Evolutionary conservation across 2,329 filamentous ascomycete genomes (phyloP).

Genomic region (Trichoderma endophyticum): DNA sequence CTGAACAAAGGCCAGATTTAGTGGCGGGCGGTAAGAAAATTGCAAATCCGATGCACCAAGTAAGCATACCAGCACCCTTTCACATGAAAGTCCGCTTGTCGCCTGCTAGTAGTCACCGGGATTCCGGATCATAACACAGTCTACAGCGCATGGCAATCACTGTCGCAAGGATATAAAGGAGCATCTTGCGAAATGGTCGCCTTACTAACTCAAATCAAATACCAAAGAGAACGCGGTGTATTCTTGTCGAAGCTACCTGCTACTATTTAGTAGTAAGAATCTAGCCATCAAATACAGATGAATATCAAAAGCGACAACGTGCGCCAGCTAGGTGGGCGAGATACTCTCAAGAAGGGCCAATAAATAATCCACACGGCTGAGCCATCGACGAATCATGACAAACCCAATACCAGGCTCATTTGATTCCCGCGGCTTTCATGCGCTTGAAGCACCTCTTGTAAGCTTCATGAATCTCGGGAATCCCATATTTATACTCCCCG

Average conservation of each 20-base stretch:
- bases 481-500: constrained; percentile 53
- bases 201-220: not conserved
- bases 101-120: not conserved
- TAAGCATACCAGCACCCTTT: not conserved
- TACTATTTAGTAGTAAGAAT: not conserved
- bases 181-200: not conserved
- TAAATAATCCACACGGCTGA: not conserved
- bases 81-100: not conserved
- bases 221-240: not conserved
- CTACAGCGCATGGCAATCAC: not conserved
- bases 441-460: constrained; percentile 61
- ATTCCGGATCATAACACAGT: not conserved
- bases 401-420: not conserved
- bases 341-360: not conserved
- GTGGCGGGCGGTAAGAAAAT: not conserved
- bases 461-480: constrained; percentile 61
- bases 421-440: constrained; percentile 48
- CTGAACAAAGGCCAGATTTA: not conserved
- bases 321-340: not conserved
- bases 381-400: not conserved
- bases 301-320: not conserved
- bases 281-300: not conserved
- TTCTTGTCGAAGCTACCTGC: not conserved
- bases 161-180: not conserved
- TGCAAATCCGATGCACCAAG: not conserved